Conservation (phyloP, 306 rosid genomes). For the Begonia peltatifolia region DNA sequence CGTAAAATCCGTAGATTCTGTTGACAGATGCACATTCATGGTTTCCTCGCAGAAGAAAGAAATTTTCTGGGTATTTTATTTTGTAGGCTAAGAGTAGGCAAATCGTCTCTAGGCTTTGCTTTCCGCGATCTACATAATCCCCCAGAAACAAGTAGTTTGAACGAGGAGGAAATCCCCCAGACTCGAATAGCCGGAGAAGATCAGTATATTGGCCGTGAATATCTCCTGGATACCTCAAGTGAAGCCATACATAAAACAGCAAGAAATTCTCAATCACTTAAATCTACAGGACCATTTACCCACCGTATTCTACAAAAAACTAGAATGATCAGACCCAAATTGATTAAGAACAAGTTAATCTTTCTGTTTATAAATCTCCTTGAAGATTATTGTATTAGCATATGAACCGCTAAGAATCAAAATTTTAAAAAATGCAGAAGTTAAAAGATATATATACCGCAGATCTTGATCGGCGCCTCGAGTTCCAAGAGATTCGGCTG, state of each 20-base stretch:
- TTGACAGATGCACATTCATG: conserved; percentile 91
- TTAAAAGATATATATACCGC: conserved; percentile 31
- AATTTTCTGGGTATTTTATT: conserved; percentile 62
- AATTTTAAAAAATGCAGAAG: not conserved
- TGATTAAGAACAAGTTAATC: not conserved
- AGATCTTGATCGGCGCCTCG: conserved; percentile 74
- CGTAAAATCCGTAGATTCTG: conserved; percentile 77
- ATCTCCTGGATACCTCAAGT: conserved; percentile 44
- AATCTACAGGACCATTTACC: not conserved
- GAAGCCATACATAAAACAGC: not conserved
- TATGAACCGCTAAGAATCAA: too few relatives aligned
- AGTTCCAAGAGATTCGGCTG: conserved; percentile 83
- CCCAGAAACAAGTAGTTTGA: conserved; percentile 77
- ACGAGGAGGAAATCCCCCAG: conserved; percentile 76
- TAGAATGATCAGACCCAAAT: not conserved
- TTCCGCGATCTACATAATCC: conserved; percentile 90
- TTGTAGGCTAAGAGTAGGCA: conserved; percentile 89
- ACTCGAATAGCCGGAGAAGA: conserved; percentile 68
- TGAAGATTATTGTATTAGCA: not conserved
- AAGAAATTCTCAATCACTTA: not conserved
- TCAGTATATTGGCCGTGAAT: conserved; percentile 82
- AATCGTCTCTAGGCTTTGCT: conserved; percentile 75
- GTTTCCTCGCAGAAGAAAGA: conserved; percentile 85
- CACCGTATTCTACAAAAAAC: not conserved
- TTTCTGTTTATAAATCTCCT: not conserved